Conservation (phyloP, 1,284 basidiomycete species). For the Melampsora abietis-canadensis region DNA sequence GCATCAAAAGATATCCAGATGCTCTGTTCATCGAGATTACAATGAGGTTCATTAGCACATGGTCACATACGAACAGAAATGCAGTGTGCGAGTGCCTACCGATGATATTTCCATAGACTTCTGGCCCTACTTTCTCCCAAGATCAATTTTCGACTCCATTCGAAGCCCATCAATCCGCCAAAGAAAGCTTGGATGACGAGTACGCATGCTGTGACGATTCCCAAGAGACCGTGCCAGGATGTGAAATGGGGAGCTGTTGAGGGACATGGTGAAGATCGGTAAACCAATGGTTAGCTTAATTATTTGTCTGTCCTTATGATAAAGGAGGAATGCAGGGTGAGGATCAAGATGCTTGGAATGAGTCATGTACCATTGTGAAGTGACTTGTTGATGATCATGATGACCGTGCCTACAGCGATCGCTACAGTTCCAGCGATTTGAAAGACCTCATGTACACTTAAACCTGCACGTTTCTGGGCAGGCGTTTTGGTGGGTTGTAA, state of each 20-base stretch:
- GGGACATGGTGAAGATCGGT: not conserved
- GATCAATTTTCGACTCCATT: constrained; percentile 20
- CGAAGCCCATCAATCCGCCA: constrained; percentile 37
- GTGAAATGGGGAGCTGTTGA: constrained; percentile 39
- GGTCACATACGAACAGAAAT: not conserved
- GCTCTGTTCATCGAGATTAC: not conserved
- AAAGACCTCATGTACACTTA: constrained; percentile 33
- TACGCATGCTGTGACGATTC: constrained; percentile 18
- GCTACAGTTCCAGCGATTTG: constrained; percentile 31
- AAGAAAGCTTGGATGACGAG: constrained; percentile 26
- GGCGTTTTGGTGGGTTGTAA: constrained; percentile 37
- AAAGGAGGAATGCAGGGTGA: too few relatives aligned
- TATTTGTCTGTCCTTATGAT: too few relatives aligned
- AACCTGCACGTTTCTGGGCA: constrained; percentile 19
- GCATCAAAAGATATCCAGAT: constrained; percentile 29
- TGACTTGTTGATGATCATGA: constrained; percentile 33
- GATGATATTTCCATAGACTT: constrained; percentile 39
- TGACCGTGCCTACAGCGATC: constrained; percentile 16
- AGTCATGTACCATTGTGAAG: constrained; percentile 30
- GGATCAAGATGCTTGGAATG: too few relatives aligned
- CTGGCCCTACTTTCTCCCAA: constrained; percentile 26
- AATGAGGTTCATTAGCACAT: not conserved
- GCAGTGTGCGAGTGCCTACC: constrained; percentile 9
- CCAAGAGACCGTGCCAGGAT: constrained; percentile 40
- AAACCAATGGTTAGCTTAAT: not conserved